phyloP scores from a whole-genome alignment of 2,329 filamentous ascomycete genomes.

The Podosphaera leucotricha region DNA sequence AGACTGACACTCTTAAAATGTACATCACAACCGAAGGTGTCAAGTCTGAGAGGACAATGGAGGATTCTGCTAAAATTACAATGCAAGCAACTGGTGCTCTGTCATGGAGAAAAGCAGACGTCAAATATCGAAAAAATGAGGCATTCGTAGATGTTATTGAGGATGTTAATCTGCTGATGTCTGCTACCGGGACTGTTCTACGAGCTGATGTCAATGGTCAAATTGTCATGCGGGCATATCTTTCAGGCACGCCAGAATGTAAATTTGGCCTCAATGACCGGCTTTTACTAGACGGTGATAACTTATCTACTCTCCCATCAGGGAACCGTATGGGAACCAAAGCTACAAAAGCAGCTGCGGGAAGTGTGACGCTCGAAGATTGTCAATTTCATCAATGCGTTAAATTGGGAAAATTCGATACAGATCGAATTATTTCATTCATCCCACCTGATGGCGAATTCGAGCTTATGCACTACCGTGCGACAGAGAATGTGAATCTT shows the following conservation, averaged over 20 bases:
- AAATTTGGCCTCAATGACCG: conserved; percentile 97
- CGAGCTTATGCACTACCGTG: conserved; percentile 94
- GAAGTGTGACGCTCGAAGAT: conserved; percentile 86
- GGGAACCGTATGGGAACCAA: conserved; percentile 65
- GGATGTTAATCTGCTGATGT: conserved; percentile 97
- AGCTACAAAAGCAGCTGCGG: conserved; percentile 83
- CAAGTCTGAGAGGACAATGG: conserved; percentile 64
- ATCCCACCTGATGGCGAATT: conserved; percentile 94
- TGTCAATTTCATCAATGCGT: conserved; percentile 99
- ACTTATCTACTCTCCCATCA: conserved; percentile 38
- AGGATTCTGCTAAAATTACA: conserved; percentile 93
- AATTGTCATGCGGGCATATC: conserved; percentile 95
- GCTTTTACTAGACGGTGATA: conserved; percentile 62
- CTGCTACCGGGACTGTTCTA: conserved; percentile 83
- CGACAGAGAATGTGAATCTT: conserved; percentile 93
- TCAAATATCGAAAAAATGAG: conserved; percentile 98
- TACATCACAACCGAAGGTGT: conserved; percentile 99
- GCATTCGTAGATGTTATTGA: conserved; percentile 98
- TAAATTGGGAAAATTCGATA: conserved; percentile 89
- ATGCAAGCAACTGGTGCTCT: conserved; percentile 97
- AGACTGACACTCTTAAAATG: conserved; percentile 98
- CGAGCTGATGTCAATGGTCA: conserved; percentile 92
- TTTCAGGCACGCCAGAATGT: conserved; percentile 90
- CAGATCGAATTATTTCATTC: conserved; percentile 90
- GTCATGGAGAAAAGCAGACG: conserved; percentile 90